Evolutionary conservation across 1,284 basidiomycete species (phyloP), one percentile per base, ranked within the genome.

Genomic region (Austroboletus niveus): DNA sequence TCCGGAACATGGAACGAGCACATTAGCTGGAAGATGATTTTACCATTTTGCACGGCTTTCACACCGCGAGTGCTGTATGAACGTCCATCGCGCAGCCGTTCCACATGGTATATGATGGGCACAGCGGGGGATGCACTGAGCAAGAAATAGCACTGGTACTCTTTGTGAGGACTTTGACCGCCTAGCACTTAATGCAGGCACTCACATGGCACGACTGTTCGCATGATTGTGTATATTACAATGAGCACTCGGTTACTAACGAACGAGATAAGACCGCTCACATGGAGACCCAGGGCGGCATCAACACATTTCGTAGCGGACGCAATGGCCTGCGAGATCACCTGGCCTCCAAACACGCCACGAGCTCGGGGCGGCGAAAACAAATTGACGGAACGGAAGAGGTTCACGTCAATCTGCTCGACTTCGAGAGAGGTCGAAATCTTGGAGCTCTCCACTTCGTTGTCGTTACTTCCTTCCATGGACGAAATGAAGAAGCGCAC

Each of bases 281-380:
- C 87, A 72, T 93, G 89, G 24, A 94, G 72, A 15, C 80, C 79
- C 65, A 82, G 86, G n/a, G 72, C 73, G 17, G 81, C 71, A 48
- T 84, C 74, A 1, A 94, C 85, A 43, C 86, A 87, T 57, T 84
- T 82, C 22, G 87, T 87, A 6, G 92, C 91, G 12, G 90, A 84
- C 14, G 89, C 81, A 30, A 94, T 73, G 5, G 90, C 89, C 64
- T 94, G 92, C 9, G 87, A 93, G 58, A 96, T 93, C 53, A 95
- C 92, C 66, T 91, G 89, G 57, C 93, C 94, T 49, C 94, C 93
- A 61, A 92, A 95, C 5, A 92, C 92, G 24, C 92, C 92, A 54
- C 92, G 78, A 17, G 81, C 80, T 17, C 78, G 75, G 10, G 70
- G 66, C 1, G 90, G 91, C 14, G 83, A 57, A 78, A 82, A 89